Evolutionary conservation across 1,139 yeast genomes (phyloP).

Genomic region (Yamadazyma jaroonii): DNA sequence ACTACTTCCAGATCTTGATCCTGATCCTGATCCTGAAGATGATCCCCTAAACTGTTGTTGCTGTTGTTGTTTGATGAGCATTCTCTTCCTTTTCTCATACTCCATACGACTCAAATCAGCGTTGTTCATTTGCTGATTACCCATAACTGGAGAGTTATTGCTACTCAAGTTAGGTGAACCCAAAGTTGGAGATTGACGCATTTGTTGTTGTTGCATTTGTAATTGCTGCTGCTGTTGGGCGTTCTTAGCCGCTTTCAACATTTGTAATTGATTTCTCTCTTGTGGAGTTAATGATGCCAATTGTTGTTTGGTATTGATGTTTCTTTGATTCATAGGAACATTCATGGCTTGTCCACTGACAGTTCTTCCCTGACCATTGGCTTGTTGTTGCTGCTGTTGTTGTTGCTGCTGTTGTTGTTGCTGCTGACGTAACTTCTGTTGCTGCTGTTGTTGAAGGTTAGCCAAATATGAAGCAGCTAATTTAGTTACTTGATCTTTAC

Average conservation of each 20-base stretch:
- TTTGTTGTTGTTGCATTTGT: constrained; percentile 20
- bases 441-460: constrained; percentile 52
- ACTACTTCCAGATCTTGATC: not conserved
- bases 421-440: constrained; percentile 31
- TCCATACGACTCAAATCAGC: constrained; percentile 24
- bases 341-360: not conserved
- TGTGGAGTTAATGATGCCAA: constrained; percentile 35
- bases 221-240: constrained; percentile 33
- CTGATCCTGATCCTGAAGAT: too few species aligned
- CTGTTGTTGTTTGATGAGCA: constrained; percentile 26
- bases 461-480: constrained; percentile 71
- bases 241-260: constrained; percentile 33
- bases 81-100: constrained; percentile 27
- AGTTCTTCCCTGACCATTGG: constrained; percentile 15
- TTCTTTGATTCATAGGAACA: constrained; percentile 4
- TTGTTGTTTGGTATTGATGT: constrained; percentile 19
- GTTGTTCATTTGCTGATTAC: constrained; percentile 16
- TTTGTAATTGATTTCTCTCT: constrained; percentile 36
- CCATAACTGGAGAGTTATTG: constrained; percentile 14
- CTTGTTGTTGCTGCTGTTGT: constrained; percentile 39
- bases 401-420: constrained; percentile 19
- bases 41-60: constrained; percentile 14
- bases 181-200: constrained; percentile 8
- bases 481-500: constrained; percentile 70
- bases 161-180: constrained; percentile 14